Conservation (phyloP, 2,329 filamentous ascomycete species). For the Rhynchosporium secalis region DNA sequence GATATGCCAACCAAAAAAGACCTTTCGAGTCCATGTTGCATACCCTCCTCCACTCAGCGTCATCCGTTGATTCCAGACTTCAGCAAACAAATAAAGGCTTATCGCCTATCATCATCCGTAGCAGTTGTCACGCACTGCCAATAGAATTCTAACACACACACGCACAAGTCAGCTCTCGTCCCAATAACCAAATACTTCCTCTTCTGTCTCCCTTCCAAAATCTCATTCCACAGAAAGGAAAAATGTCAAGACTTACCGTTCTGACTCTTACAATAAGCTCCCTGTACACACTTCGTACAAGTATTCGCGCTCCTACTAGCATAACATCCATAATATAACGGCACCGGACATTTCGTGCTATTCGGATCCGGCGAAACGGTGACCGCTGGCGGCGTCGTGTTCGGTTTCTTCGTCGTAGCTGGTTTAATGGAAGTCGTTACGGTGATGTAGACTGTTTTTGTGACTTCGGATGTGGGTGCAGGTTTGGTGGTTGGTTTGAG, state of each 20-base stretch:
- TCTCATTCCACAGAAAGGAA: too few species aligned
- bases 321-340: constrained; percentile 2
- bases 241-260: not conserved
- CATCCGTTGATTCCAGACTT: not conserved
- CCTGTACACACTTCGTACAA: constrained; percentile 4
- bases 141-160: not conserved
- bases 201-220: too few species aligned
- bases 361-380: not conserved
- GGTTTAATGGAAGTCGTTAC: not conserved
- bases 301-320: not conserved
- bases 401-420: not conserved
- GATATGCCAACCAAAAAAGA: not conserved
- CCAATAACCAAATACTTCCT: too few species aligned
- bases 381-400: not conserved
- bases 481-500: not conserved
- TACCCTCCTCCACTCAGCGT: not conserved
- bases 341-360: constrained; percentile 1
- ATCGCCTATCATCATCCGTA: not conserved
- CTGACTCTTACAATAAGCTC: not conserved
- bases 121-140: constrained; percentile 6
- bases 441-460: not conserved
- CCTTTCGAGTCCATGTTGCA: not conserved
- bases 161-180: not conserved
- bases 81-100: not conserved
- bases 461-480: not conserved